Percentiles rank a stretch among this genome's conserved stretches.
Evolutionary conservation across 495 filamentous ascomycete species (phyloP).

Genomic region (Lepraria neglecta): DNA sequence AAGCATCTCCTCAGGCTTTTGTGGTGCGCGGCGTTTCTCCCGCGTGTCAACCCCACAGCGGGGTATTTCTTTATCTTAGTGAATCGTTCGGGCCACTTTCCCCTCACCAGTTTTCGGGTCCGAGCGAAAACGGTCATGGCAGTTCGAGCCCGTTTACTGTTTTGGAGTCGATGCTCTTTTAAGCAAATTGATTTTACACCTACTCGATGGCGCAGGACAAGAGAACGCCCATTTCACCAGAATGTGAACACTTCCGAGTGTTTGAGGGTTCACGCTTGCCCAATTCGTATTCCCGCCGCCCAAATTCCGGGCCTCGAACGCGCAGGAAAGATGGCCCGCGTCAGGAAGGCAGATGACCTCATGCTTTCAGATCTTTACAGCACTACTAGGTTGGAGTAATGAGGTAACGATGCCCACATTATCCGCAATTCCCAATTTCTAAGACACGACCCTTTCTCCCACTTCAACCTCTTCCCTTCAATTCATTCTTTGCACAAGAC

Average conservation of each 20-base stretch:
- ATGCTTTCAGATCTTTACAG: not conserved
- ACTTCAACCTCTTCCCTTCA: not conserved
- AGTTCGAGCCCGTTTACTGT: not conserved
- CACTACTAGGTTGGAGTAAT: not conserved
- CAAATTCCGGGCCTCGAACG: not conserved
- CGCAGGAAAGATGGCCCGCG: conserved; percentile 7
- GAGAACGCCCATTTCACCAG: not conserved
- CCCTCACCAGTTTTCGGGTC: not conserved
- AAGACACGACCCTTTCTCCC: not conserved
- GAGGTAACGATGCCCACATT: conserved; percentile 4
- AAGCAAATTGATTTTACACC: too few relatives aligned
- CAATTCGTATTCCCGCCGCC: not conserved
- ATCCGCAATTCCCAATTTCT: not conserved
- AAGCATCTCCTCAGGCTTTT: not conserved
- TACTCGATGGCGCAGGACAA: not conserved
- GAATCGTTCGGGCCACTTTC: conserved; percentile 4
- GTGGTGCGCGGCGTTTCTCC: not conserved
- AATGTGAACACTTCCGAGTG: not conserved
- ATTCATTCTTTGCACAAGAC: not conserved
- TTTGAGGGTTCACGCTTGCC: not conserved
- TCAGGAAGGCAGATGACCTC: conserved; percentile 11
- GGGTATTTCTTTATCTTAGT: not conserved
- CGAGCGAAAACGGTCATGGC: not conserved
- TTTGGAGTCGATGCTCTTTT: not conserved
- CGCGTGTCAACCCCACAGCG: conserved; percentile 5